Base-by-base conservation (phyloP, 2,329 filamentous ascomycete genomes). In the Alternaria novae-zelandiae region DNA sequence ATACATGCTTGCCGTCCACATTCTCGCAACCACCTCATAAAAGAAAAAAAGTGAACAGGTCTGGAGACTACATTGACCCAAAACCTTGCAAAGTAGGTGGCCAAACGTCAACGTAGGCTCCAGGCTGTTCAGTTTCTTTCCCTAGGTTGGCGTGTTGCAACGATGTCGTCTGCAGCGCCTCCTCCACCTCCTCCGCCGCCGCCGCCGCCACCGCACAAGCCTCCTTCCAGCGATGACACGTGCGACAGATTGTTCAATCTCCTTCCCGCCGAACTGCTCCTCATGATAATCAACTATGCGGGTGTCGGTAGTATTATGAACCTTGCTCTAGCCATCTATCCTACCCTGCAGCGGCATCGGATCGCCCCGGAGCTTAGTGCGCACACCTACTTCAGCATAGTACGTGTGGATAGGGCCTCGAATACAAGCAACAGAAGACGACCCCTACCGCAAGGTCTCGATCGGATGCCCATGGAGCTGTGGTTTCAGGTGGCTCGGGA, bases 301-400 rank as follows among this genome's bases (percentile, higher is more conserved):
- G 71, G 77, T 23, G 73, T 79, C 6, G 74, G 80, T 9, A 75
- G 82, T 7, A 82, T 82, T 59, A 79, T 84, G 70, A 81, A 79
- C 32, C 80, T 86, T 54, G 81, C 81, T 3, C 78, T 86, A 32
- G 83, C 82, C 51, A 78, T 82, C 45, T 85, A 84, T 65, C 80
- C 81, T 6, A 74, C 82, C 4, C 74, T 86, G 7, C 75, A 78
- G 54, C 72, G 73, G 13, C 79, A 81, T 49, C 77, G 72, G 30
- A 65, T 79, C 5, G 71, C 72, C 8, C 76, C 77, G n/a, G 61
- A 69, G 15, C 70, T 80, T 32, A 74, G 74, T 5, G 46, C 59
- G 1, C 50, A 63, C 17, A 77, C 73, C 9, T 71, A 70, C 47
- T 57, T 69, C n/a, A 69, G 71, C 59, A 74, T 79, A 45, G 65